Evolutionary conservation across 169 alveolate genomes (phyloP), one percentile per base, ranked within the genome.

Genomic region (Babesia ovis): DNA sequence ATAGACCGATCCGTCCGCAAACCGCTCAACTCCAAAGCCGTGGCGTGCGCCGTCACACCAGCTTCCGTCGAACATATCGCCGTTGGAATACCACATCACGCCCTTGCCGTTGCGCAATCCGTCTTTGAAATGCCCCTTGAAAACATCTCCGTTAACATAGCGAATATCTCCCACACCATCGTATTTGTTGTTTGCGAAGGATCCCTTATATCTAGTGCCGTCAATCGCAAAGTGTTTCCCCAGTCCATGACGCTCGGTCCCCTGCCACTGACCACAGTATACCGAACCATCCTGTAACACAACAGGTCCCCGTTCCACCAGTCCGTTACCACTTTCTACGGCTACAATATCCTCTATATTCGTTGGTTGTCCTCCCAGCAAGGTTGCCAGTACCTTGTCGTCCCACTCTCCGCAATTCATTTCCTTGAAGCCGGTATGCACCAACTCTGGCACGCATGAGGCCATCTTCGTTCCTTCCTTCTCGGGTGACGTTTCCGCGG

Each of bases 81-180:
- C 88, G 34, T 64, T 80, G 31, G 56, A 8, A 43, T 59, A 70
- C 43, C 25, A 9, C 39, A 80, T 51, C 51, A 95, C 84, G 22
- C 99, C 99, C 84, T 96, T 91, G 3, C 99, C 99, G 89, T 95
- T 96, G 71, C 92, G 92, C 88, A 83, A 85, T 76, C 95, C 99
- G 46, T 89, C 92, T 48, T 85, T 91, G 96, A 96, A 96, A 54
- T 85, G 84, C 3, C 99, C 99, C 81, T 94, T 97, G 83, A 92
- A 96, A 54, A 84, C 90, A 69, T 96, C 98, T 4, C 98, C 98
- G 79, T 92, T 95, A 66, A 91, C 83, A 84, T 92, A 94, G 2
- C 92, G 90, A 71, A 93, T 85, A 31, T 94, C 96, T 42, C 99
- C 99, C 77, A 89, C 88, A 3, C 99, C 86, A n/a, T 68, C 51